Evolutionary conservation across 371 early-diverging fungal genomes (phyloP).

Genomic region (Dinochytrium kinnereticum): DNA sequence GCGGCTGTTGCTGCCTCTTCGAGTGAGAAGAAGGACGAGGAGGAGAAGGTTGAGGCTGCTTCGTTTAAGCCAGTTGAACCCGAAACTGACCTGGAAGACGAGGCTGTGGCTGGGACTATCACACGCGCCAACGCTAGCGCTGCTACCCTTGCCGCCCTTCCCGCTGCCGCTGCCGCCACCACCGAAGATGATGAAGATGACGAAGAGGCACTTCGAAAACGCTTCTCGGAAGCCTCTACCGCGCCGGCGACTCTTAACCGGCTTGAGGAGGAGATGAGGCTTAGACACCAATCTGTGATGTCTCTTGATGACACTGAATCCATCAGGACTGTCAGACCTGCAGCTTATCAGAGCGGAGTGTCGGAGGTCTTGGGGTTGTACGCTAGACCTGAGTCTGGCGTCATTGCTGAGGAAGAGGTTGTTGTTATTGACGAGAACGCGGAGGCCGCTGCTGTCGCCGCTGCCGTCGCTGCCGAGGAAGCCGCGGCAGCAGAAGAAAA

Average conservation of each 20-base stretch:
- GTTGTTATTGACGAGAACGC: neutral
- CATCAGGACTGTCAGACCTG: neutral
- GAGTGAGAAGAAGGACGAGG: neutral
- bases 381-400: neutral
- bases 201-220: neutral
- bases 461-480: slow-evolving; percentile 4
- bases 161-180: neutral
- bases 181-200: neutral
- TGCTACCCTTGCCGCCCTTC: neutral
- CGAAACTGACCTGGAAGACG: neutral
- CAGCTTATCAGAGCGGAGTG: neutral
- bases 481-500: slow-evolving; percentile 4
- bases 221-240: neutral
- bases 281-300: neutral
- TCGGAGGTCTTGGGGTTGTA: slow-evolving; percentile 1
- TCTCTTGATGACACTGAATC: neutral
- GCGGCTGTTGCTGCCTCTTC: neutral
- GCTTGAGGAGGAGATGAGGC: neutral
- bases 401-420: neutral
- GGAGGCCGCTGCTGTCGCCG: neutral
- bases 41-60: neutral
- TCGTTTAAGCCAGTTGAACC: neutral
- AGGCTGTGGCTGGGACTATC: slow-evolving; percentile 1
- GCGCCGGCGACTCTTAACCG: neutral
- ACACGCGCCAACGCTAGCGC: neutral